Conservation (phyloP, 2,329 filamentous ascomycete species). For the Aspergillus oerlinghausenensis region DNA sequence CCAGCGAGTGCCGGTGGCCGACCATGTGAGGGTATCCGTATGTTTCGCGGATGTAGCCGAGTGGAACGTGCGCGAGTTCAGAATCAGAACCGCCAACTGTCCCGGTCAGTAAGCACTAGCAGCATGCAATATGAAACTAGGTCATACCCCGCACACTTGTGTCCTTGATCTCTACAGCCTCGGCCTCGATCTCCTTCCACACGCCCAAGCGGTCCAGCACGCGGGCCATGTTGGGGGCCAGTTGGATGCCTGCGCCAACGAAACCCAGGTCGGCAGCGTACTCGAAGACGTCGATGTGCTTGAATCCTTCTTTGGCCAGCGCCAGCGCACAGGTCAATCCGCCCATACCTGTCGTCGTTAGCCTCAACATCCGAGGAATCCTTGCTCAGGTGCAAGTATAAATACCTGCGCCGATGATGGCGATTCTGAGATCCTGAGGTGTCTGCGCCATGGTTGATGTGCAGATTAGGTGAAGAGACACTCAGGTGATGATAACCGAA, state of each 20-base stretch:
- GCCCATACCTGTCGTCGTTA: slow-evolving; percentile 57
- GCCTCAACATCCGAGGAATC: neutral
- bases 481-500: neutral
- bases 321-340: slow-evolving; percentile 68
- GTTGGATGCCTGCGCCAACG: slow-evolving; percentile 78
- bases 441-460: neutral
- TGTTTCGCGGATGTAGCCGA: slow-evolving; percentile 61
- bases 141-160: slow-evolving; percentile 65
- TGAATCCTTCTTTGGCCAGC: slow-evolving; percentile 72
- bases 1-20: slow-evolving; percentile 69
- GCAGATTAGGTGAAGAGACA: neutral
- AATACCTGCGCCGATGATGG: slow-evolving; percentile 45
- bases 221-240: slow-evolving; percentile 76
- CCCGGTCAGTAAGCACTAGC: neutral
- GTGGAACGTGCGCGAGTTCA: slow-evolving; percentile 66
- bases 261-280: slow-evolving; percentile 69
- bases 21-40: slow-evolving; percentile 78
- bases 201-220: slow-evolving; percentile 69
- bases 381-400: neutral
- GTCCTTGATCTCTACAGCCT: slow-evolving; percentile 65
- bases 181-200: slow-evolving; percentile 65
- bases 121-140: no score
- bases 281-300: slow-evolving; percentile 69
- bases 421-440: slow-evolving; percentile 35
- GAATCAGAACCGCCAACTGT: slow-evolving; percentile 59